These are phyloP conservation scores for Suillus spraguei DNA, from an alignment of 768 basidiomycete genomes.

Conservation along the genomic window DNA sequence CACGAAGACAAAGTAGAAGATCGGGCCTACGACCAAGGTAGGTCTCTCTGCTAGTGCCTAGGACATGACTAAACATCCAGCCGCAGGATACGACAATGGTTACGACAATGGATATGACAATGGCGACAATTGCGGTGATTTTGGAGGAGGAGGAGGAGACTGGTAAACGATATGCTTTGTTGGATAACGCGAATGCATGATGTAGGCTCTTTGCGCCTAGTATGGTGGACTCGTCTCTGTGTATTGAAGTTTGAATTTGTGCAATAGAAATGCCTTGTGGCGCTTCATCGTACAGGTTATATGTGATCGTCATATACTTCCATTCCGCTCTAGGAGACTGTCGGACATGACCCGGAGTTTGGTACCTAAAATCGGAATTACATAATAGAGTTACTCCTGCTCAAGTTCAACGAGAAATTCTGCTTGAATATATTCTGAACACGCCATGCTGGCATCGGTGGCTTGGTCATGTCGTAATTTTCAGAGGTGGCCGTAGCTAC, in stretches of 20 bases:
- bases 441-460: background rate
- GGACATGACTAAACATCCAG: background rate
- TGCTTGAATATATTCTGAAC: background rate
- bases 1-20: slow-evolving; percentile 37
- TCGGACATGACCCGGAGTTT: too few species aligned
- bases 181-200: background rate
- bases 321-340: too few species aligned
- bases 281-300: background rate
- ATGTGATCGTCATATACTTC: background rate
- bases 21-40: slow-evolving; percentile 40
- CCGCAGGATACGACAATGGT: slow-evolving; percentile 24
- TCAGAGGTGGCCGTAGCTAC: too few species aligned
- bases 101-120: background rate
- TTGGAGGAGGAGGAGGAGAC: slow-evolving; percentile 10
- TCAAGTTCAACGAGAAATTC: too few species aligned
- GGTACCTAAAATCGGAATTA: too few species aligned
- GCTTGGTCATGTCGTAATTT: background rate
- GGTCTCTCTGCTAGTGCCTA: background rate
- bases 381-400: too few species aligned
- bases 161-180: slow-evolving; percentile 16
- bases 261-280: background rate
- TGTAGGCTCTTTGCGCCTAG: background rate
- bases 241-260: background rate
- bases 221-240: background rate
- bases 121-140: slow-evolving; percentile 15